Evolutionary conservation across 306 rosid species (phyloP), one percentile per base, ranked within the genome.

Genomic region (Gynostemma pentaphyllum): DNA sequence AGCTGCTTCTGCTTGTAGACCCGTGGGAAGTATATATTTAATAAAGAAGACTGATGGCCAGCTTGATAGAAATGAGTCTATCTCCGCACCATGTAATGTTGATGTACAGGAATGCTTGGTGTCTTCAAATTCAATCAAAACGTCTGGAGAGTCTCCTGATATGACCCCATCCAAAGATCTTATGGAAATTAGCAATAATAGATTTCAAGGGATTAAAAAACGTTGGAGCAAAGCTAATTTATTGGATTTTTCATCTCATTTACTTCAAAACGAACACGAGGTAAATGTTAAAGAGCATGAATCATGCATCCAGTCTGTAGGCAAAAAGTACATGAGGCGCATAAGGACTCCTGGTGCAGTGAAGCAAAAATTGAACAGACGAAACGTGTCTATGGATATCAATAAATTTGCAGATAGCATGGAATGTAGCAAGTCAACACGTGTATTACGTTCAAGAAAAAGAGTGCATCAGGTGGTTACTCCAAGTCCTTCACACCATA

Each of bases 381-480:
- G 67, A 64, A 73, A 18, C 28, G 47, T 15, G 56, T 45, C 69
- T 15, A 39, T 10, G 19, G 70, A 63, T 50, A 54, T 61, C 42
- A 64, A 65, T 46, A 68, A 46, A 39, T 42, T 36, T 52, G 53
- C 69, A 53, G 28, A 32, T 67, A 70, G 14, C 49, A 7, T 65
- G 32, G 64, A 50, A 47, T 36, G 23, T 53, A 54, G 55, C 37
- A 57, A 11, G 39, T 45, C 68, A 51, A 52, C 50, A 32, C 68
- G 75, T 54, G 69, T 83, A 39, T 76, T 75, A 28, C 66, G 87
- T 62, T 80, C 87, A 68, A 72, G 73, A 36, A 85, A 90, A 68
- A 79, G 79, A 68, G 95, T 79, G 55, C 87, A 71, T 44, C 57
- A 82, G 59, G 78, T 70, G 67, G 73, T 65, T 64, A 26, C 71